Base-by-base conservation (phyloP, 805 yeast genomes). In the Ogataea kodamae region DNA sequence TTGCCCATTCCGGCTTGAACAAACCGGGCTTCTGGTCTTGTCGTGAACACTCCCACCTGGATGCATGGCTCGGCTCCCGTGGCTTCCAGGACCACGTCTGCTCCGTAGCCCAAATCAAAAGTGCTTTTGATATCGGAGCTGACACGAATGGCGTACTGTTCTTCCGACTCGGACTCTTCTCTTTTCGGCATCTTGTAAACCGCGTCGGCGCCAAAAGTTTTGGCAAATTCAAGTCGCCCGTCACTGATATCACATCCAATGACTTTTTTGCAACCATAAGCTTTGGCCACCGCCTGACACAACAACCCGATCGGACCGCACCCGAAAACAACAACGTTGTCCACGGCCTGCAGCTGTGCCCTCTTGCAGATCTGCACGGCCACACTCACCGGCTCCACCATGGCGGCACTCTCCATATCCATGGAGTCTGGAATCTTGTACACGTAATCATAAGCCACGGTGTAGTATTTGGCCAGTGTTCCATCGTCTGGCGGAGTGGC, bases 401-500 rank as follows among this genome's bases (percentile, higher is more conserved):
- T 60, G 2, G 96, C 95, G 43, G 95, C 96, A 62, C 84, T 80
- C 53, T 85, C 95, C 34, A 81, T 71, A 2, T 83, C 69, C 26
- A 87, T 82, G 48, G 76, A 68, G 19, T 80, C 86, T 6, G 96
- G 95, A 39, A 87, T 67, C 56, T 81, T 81, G 50, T 77, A 80
- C 52, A 85, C 74, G 59, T 81, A 86, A 57, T 86, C 95, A 54
- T 83, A 88, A n/a, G 94, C 92, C 21, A 81, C 66, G 39, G 76
- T 56, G 60, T 72, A 86, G 63, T 78, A 83, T 52, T 78, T 76
- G 48, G 80, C 71, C 49, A 87, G 65, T 6, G 96, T 87, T 32
- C 90, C 94, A 52, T 83, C 89, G 40, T 75, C 68, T 33, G 87
- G 89, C 8, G 95, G 95, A 9, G 95, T 84, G 20, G 95, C 95